Evolutionary conservation across 768 basidiomycete genomes (phyloP).

Genomic region (Terana coerulea): DNA sequence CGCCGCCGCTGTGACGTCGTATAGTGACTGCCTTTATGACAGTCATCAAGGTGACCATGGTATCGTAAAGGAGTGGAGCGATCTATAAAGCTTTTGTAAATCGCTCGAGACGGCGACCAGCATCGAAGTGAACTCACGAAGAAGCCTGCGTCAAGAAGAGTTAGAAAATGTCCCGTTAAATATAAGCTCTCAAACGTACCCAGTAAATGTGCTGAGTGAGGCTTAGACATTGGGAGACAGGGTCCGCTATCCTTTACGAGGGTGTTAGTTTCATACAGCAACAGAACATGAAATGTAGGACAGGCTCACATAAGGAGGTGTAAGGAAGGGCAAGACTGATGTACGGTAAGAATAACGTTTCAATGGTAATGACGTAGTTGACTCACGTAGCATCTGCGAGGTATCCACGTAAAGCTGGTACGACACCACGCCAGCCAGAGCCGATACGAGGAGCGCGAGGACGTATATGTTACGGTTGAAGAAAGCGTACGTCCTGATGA

Average conservation of each 20-base stretch:
- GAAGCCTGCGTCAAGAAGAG: slow-evolving; percentile 15
- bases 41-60: slow-evolving; percentile 77
- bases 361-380: background rate
- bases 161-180: slow-evolving; percentile 5
- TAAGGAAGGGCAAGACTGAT: slow-evolving; percentile 62
- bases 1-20: slow-evolving; percentile 68
- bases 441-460: slow-evolving; percentile 57
- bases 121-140: slow-evolving; percentile 20
- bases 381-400: slow-evolving; percentile 72
- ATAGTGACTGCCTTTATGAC: slow-evolving; percentile 77
- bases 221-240: slow-evolving; percentile 78
- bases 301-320: slow-evolving; percentile 53
- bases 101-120: too few species aligned
- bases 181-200: slow-evolving; percentile 37
- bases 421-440: slow-evolving; percentile 68
- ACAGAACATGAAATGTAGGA: background rate
- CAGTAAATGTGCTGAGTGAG: slow-evolving; percentile 78
- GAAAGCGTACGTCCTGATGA: slow-evolving; percentile 84
- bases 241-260: slow-evolving; percentile 49
- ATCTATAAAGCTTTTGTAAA: slow-evolving; percentile 52
- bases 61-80: slow-evolving; percentile 78
- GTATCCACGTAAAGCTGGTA: slow-evolving; percentile 81
- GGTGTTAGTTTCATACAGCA: background rate
- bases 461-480: slow-evolving; percentile 75
- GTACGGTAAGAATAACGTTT: background rate